Base-by-base conservation (phyloP, 139 green algal species). In the Coelastrella sp. region DNA sequence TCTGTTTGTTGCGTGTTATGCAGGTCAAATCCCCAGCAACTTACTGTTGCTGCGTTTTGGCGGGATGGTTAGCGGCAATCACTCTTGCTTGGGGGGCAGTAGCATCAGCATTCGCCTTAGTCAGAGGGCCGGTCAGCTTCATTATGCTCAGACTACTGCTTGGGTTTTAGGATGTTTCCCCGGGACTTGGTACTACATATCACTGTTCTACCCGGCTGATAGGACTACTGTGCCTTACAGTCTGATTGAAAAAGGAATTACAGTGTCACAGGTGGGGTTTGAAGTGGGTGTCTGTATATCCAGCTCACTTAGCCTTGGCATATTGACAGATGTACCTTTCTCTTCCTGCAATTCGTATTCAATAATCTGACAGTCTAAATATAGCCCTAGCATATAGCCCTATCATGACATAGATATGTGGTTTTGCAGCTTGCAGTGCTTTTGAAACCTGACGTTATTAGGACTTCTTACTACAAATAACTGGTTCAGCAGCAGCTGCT, bases 41-140 rank as follows among this genome's bases (percentile, higher is more conserved):
- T 14, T 95, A 6, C 73, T 93, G 4, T 85, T 96, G 58, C 47
- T 89, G 5, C 71, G 90, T 4, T 79, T 96, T 14, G 95, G 95
- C 0, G 92, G 90, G 0, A 3, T 97, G 94, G 94, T 92, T 97
- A 54, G 76, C 80, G 7, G 22, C 85, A 47, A 95, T 95, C 59
- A 87, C 95, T 3, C 57, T 94, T 0, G 78, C 89, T 6, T 97
- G 95, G 95, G 95, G 95, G 22, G 13, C 93, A 4, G 92, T 94
- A 5, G 95, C 94, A n/a, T 89, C 88, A 20, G n/a, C 59, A 0
- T 96, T 97, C 85, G 85, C 95, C 5, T 20, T 60, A 3, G 85
- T 94, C 60, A 87, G 84, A 3, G 83, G 74, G 68, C 64, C 81
- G 2, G 57, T 14, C 93, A 97, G 83, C 56, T 89, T 89, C 59